Evolutionary conservation across 2,329 filamentous ascomycete genomes (phyloP).

Genomic region (Fusarium xylarioides): DNA sequence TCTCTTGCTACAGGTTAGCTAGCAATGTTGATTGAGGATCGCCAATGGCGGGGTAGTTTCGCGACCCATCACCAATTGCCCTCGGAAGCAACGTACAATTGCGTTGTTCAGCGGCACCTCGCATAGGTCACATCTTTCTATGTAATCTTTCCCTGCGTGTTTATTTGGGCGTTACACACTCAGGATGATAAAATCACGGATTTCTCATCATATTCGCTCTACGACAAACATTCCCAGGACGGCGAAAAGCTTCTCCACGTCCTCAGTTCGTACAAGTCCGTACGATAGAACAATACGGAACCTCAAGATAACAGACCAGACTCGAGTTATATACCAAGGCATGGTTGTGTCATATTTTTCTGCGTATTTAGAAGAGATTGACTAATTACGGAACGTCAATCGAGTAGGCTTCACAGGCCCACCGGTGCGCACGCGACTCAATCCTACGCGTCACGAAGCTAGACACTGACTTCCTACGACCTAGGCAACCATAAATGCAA

Average conservation of each 20-base stretch:
- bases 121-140: no score
- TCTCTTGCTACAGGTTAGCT: not conserved
- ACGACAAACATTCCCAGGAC: not conserved
- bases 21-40: not conserved
- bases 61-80: not conserved
- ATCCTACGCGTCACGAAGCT: not conserved
- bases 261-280: not conserved
- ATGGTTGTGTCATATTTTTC: not conserved
- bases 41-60: not conserved
- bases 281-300: slow-evolving; percentile 47
- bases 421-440: slow-evolving; percentile 40
- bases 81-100: not conserved
- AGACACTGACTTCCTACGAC: not conserved
- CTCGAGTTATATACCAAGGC: slow-evolving; percentile 51
- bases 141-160: not conserved
- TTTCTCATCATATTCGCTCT: not conserved
- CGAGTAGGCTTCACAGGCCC: slow-evolving; percentile 50
- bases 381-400: not conserved
- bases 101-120: not conserved
- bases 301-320: slow-evolving; percentile 40
- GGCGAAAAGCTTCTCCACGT: not conserved
- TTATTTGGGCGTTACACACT: not conserved
- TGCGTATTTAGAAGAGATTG: not conserved
- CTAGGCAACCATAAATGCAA: slow-evolving; percentile 51
- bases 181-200: not conserved